Percentiles rank a stretch among this genome's conserved stretches.
These are phyloP conservation scores for Cercospora beticola DNA, from an alignment of 2,329 filamentous ascomycete genomes.

Conservation along the genomic window DNA sequence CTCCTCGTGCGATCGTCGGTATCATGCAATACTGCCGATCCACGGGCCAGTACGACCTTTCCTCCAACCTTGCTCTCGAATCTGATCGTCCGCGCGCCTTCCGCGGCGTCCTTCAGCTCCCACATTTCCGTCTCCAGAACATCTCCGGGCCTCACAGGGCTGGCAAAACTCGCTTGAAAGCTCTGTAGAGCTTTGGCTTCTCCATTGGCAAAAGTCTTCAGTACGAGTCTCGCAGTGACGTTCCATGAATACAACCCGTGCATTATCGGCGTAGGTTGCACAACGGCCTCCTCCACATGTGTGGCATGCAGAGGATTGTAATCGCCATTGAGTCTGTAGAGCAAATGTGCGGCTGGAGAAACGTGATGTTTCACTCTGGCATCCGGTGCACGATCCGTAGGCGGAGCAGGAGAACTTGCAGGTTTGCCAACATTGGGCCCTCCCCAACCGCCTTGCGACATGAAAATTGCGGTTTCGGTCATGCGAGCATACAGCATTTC, in stretches of 20 bases:
- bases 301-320: constrained; percentile 91
- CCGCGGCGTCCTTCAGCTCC: constrained; percentile 52
- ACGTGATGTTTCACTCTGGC: constrained; percentile 1
- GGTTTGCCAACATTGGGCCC: constrained; percentile 67
- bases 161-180: constrained; percentile 83
- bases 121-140: constrained; percentile 78
- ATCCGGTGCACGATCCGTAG: neutral
- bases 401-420: neutral
- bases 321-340: constrained; percentile 85
- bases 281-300: constrained; percentile 73
- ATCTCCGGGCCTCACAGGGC: constrained; percentile 77
- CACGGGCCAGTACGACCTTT: constrained; percentile 16
- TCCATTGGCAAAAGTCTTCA: constrained; percentile 69
- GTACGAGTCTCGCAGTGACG: constrained; percentile 66
- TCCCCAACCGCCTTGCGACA: constrained; percentile 77
- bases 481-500: constrained; percentile 51
- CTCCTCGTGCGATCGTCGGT: neutral
- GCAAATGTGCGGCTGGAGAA: constrained; percentile 65
- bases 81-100: constrained; percentile 48
- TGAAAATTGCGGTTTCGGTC: constrained; percentile 71
- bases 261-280: constrained; percentile 77
- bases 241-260: constrained; percentile 90
- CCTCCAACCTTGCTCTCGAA: constrained; percentile 10
- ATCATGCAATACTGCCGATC: neutral
- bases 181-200: constrained; percentile 77